Evolutionary conservation across 1,284 basidiomycete species (phyloP), one percentile per base, ranked within the genome.

Genomic region (Pseudomicrostroma phylloplanum): DNA sequence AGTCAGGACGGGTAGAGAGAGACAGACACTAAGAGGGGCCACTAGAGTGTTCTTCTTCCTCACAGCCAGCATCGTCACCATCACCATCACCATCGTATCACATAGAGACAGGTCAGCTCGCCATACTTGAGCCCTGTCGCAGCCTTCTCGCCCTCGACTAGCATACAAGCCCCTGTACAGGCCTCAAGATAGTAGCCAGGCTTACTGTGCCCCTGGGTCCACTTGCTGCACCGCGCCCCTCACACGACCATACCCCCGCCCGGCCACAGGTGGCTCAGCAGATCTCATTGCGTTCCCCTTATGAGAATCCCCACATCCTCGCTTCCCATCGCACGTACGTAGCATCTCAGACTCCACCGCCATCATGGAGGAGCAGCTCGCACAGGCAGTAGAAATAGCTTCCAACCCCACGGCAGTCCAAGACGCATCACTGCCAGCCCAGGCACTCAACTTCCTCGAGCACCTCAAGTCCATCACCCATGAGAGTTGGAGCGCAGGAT

Each of bases 381-480:
- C 89, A 21, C 88, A 88, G 80, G 90, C 90, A 58, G 90, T 91
- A 77, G 81, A 85, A 76, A 88, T 92, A 80, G 90, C 90, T 62
- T 88, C 88, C 69, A 88, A 91, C 82, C 89, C 88, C 6, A 40
- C 21, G 13, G 59, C 26, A 17, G 54, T 57, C 19, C 56, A 59
- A 49, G 59, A 61, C 13, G 26, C 41, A 39, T 30, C 41, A 2
- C 55, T 39, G 13, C 55, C 55, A 7, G 86, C 86, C 58, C 86
- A 91, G 76, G 92, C 91, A 57, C 83, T 93, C 69, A 84, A 86
- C 62, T 96, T 89, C 80, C 83, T 94, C 53, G 84, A 87, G 41
- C 84, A 83, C 56, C 83, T 93, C 65, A 89, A 92, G 61, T 78
- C 85, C 80, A 89, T 88, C 80, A 83, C 87, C 2, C 80, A 81